phyloP scores from a whole-genome alignment of 208 protist genomes.

The Naegleria lovaniensis region DNA sequence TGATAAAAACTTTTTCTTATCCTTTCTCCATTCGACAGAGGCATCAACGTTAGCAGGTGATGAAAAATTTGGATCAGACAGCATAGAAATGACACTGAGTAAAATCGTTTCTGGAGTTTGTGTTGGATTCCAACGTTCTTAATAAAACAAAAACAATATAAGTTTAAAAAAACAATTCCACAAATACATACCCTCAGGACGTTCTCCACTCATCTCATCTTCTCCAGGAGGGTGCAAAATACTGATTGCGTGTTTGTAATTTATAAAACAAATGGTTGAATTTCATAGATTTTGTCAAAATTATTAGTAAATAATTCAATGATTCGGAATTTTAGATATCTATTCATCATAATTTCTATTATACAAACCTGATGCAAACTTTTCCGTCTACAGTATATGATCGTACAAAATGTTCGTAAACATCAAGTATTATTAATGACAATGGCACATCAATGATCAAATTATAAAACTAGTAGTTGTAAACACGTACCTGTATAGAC shows the following conservation, averaged over 20 bases:
- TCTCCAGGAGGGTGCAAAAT: conserved; percentile 95
- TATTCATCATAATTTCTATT: no score
- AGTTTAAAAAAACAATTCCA: no score
- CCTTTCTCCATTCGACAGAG: conserved; percentile 69
- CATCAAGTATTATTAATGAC: no score
- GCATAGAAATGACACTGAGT: conserved; percentile 81
- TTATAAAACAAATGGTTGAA: no score
- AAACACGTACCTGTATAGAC: conserved; percentile 58
- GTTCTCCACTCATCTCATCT: conserved; percentile 78
- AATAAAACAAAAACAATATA: neutral
- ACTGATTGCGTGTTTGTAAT: neutral
- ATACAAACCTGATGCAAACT: conserved; percentile 85
- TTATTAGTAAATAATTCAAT: no score
- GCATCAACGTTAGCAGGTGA: conserved; percentile 89
- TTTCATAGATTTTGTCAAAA: no score
- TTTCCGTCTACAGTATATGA: conserved; percentile 58
- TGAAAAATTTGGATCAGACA: conserved; percentile 82
- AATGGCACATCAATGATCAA: neutral
- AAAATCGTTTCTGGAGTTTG: conserved; percentile 88
- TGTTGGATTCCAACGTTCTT: conserved; percentile 91
- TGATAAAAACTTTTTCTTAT: conserved; percentile 56
- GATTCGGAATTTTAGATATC: no score
- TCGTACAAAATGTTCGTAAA: no score
- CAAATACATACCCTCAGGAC: conserved; percentile 23
- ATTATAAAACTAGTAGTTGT: no score